phyloP scores from a whole-genome alignment of 345 rosid genomes.

The Euphorbia peplus region DNA sequence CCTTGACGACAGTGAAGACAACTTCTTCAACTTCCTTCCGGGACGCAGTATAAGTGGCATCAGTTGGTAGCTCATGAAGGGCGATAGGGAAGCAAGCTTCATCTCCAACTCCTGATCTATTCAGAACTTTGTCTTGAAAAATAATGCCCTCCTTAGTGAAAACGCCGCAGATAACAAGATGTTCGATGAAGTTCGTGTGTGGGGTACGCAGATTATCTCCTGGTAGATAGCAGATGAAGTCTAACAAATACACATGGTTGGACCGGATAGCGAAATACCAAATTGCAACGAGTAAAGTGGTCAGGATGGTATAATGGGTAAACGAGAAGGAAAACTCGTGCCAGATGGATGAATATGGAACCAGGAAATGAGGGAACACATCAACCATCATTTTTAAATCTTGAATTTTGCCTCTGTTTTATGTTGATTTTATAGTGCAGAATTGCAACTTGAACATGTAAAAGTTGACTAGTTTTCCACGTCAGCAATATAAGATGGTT shows the following conservation, averaged over 20 bases:
- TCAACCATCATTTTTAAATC: slow-evolving; percentile 12
- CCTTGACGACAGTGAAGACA: slow-evolving; percentile 41
- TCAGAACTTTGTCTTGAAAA: slow-evolving; percentile 43
- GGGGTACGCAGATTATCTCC: slow-evolving; percentile 40
- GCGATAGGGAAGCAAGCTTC: slow-evolving; percentile 44
- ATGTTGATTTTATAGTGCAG: neutral
- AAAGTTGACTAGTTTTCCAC: neutral
- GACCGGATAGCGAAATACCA: slow-evolving; percentile 27
- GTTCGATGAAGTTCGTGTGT: slow-evolving; percentile 38
- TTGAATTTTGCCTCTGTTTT: neutral
- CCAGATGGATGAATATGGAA: slow-evolving; percentile 15
- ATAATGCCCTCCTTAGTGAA: slow-evolving; percentile 37
- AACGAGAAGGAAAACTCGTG: slow-evolving; percentile 13
- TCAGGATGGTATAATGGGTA: slow-evolving; percentile 17
- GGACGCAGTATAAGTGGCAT: slow-evolving; percentile 23
- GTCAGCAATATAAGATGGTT: neutral
- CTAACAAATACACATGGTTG: slow-evolving; percentile 47
- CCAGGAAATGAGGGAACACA: slow-evolving; percentile 23
- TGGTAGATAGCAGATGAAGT: slow-evolving; percentile 53
- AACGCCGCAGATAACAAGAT: slow-evolving; percentile 13
- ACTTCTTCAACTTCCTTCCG: slow-evolving; percentile 45
- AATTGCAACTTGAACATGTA: neutral
- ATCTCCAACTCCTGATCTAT: slow-evolving; percentile 58
- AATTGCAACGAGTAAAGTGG: slow-evolving; percentile 17
- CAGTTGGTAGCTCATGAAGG: slow-evolving; percentile 43